Evolutionary conservation across 2,329 filamentous ascomycete species (phyloP), one percentile per base, ranked within the genome.

Genomic region (Lachnellula hyalina): DNA sequence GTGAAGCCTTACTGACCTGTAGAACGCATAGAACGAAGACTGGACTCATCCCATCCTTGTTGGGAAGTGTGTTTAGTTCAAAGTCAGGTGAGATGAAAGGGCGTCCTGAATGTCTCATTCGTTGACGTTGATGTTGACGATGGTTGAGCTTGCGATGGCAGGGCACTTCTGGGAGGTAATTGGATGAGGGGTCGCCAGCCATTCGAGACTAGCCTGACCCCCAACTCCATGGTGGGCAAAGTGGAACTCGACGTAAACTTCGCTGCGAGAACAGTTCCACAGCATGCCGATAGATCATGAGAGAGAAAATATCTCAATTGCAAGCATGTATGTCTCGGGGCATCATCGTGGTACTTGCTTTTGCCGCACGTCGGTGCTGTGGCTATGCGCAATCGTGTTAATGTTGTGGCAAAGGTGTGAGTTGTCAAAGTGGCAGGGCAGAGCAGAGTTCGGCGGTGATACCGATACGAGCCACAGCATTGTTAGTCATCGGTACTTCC

Each of bases 1-100:
- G 60, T 59, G 61, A 55, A 54, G 49, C 54, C 52, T 50, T 63
- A 57, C 58, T 59, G 59, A 56, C 66, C 66, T 67, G 64, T 67
- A 34, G 63, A 65, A 53, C 25, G 47, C 48, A 54, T 66, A 32
- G 62, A 64, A 52, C 41, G 45, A 50, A 54, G 54, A 21, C 52
- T 52, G 52, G 52, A 53, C 53, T 40, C 50, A 32, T 54, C 42
- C 28, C 49, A 65, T 65, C 61, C 62, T 59, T 55, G 64, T 35
- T 49, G 42, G 28, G 48, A 56, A 46, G 57, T 60, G 50, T 60
- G 55, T 56, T 54, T 61, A 56, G 57, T 60, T 40, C 50, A 47
- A 48, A 59, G 60, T 62, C 59, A 62, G 61, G 57, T 59, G 59
- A 63, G 62, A 45, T 53, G 57, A 61, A 57, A 58, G 34, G 34